phyloP scores from a whole-genome alignment of 1,284 basidiomycete species.

The Neolentinus lepideus region DNA sequence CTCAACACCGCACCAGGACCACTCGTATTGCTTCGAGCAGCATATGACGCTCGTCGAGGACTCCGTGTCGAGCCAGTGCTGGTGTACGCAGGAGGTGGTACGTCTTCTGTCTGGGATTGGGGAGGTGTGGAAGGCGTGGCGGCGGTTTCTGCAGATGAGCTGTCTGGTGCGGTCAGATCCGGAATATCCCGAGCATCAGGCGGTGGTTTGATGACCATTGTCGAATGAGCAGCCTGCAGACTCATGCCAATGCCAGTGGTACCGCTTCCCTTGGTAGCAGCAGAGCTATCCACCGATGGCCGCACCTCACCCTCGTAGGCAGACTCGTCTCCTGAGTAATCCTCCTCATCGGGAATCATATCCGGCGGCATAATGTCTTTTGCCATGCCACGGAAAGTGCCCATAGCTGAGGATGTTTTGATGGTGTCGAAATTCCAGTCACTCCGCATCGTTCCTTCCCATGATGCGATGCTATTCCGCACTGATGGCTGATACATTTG shows the following conservation, averaged over 20 bases:
- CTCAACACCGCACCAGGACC: constrained; percentile 72
- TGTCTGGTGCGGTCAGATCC: constrained; percentile 26
- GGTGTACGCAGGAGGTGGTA: constrained; percentile 26
- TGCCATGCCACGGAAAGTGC: constrained; percentile 61
- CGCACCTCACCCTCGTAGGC: constrained; percentile 18
- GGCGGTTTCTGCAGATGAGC: constrained; percentile 29
- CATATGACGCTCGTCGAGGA: constrained; percentile 57
- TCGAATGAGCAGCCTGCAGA: constrained; percentile 54
- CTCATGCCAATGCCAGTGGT: constrained; percentile 42
- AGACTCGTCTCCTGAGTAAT: constrained; percentile 35
- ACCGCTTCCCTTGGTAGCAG: constrained; percentile 64
- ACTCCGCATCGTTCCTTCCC: constrained; percentile 76
- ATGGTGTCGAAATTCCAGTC: constrained; percentile 97
- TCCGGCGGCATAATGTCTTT: constrained; percentile 56
- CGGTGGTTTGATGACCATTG: constrained; percentile 53
- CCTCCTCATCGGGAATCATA: constrained; percentile 42
- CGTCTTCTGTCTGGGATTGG: constrained; percentile 18
- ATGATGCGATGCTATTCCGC: constrained; percentile 42
- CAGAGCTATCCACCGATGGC: constrained; percentile 34
- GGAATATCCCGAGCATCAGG: constrained; percentile 34
- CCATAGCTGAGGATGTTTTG: constrained; percentile 65
- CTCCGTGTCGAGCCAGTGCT: constrained; percentile 32
- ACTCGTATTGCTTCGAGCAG: constrained; percentile 55
- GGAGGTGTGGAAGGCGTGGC: constrained; percentile 23
- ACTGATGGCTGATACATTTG: constrained; percentile 47